Evolutionary conservation across 2,329 filamentous ascomycete genomes (phyloP), one percentile per base, ranked within the genome.

Genomic region (Colletotrichum karsti): DNA sequence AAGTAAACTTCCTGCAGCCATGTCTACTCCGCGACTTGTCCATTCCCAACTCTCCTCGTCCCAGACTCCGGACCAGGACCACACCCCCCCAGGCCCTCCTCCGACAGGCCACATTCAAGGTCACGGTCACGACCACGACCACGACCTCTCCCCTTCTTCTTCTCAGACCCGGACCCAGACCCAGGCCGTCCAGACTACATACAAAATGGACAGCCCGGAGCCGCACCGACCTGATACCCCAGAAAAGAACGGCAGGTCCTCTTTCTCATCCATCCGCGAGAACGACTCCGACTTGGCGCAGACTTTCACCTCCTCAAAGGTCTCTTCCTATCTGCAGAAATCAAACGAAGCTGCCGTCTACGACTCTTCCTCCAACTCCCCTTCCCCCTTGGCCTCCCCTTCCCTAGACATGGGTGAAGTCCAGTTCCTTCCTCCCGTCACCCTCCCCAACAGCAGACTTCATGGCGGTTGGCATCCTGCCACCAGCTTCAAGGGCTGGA

Each of bases 261-360:
- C 88, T 65, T 90, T 90, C 78, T 90, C 88, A 30, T 90, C 88
- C 50, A 87, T 90, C 67, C 83, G 88, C 69, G 88, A 90, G 80
- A 85, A 86, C 76, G 86, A 88, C 74, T 82, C 84, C 72, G 85
- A 86, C 68, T 78, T 90, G 30, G 84, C 87, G 63, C 89, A 91
- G 80, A 87, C 86, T 62, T 91, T 91, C 71, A 90, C 88, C 55
- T 84, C 84, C 60, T 87, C 87, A 75, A 91, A 90, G 77, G 79
- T 90, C 69, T 91, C 89, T 37, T 88, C 86, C 62, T 90, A 89
- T 73, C 81, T 81, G 50, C 78, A 80, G 63, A 67, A 69, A 18
- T 76, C 77, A 28, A 78, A 82, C 72, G 87, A 89, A 72, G 83
- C 85, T 62, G 84, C 81, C 51, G 75, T 87, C 68, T 82, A 84